Percentiles rank a stretch among this genome's conserved stretches.
phyloP scores from a whole-genome alignment of 2,329 filamentous ascomycete genomes.

The Westerdykella sp. region DNA sequence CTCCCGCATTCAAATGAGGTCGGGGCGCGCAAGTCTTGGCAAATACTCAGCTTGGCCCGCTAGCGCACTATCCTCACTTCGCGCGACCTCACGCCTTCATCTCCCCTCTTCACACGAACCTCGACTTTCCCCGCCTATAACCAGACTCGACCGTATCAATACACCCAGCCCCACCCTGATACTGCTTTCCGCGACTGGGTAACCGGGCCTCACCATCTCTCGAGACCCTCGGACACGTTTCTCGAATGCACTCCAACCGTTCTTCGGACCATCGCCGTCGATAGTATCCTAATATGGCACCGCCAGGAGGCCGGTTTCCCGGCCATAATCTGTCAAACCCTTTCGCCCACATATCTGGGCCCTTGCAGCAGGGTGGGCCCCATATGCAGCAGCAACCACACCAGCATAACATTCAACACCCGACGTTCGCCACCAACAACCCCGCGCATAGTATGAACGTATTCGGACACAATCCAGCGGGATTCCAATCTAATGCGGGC shows the following conservation, averaged over 20 bases:
- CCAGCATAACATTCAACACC: slow-evolving; percentile 57
- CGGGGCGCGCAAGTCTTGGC: background rate
- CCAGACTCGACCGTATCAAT: background rate
- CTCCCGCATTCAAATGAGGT: background rate
- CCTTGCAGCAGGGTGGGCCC: slow-evolving; percentile 43
- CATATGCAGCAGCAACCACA: slow-evolving; percentile 44
- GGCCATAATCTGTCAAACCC: slow-evolving; percentile 54
- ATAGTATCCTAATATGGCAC: slow-evolving; percentile 46
- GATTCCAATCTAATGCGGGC: slow-evolving; percentile 48
- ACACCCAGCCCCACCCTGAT: background rate
- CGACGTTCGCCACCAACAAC: slow-evolving; percentile 53
- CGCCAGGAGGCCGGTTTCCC: slow-evolving; percentile 53
- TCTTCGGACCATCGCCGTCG: slow-evolving; percentile 4
- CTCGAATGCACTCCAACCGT: background rate
- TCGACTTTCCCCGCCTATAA: background rate
- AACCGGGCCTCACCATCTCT: background rate
- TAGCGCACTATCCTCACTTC: background rate
- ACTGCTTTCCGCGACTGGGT: background rate
- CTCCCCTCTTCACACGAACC: background rate
- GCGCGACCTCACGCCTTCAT: slow-evolving; percentile 1
- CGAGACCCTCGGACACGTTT: too few species aligned
- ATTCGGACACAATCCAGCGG: slow-evolving; percentile 33
- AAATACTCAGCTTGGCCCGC: background rate
- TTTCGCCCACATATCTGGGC: slow-evolving; percentile 51
- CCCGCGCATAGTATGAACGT: slow-evolving; percentile 61